Evolutionary conservation across 805 yeast genomes (phyloP), one percentile per base, ranked within the genome.

Genomic region (Candida morakotiae): DNA sequence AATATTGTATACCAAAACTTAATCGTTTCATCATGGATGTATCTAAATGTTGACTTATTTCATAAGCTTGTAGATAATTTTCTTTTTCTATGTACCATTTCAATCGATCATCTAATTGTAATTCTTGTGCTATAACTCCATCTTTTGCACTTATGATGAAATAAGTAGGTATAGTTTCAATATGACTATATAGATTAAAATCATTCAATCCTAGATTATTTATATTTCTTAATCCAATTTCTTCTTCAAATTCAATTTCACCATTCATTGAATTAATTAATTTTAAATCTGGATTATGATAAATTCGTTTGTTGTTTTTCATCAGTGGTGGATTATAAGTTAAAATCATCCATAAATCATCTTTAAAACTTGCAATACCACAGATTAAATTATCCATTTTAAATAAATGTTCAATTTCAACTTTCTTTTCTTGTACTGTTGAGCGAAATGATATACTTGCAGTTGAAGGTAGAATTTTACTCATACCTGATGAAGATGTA

Each of bases 71-170:
- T 13, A 67, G 59, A 49, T 60, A 85, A 37, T 65, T 58, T 2
- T 70, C 69, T 26, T 65, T 73, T 1, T 77, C 77, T 3, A 77
- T 41, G 41, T 69, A 82, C 96, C 97, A 91, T 3, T 77, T 64
- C 31, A 81, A 71, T 41, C 82, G 76, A 53, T 89, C 98, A 20
- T 64, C 57, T 17, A 83, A 58, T 37, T 78, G 79, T n/a, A 84
- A 68, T 43, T 82, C 87, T 47, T 81, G 75, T 0, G 88, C 87
- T 11, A 79, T 64, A 1, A 91, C 83, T 1, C 82, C 91, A 59
- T 88, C 98, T 32, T 77, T 75, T 0, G 96, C 87, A 52, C 91
- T 79, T 4, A 91, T 67, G 14, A 93, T 66, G 49, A 72, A 84
- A 64, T 83, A 87, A 38, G 69, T 66, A 6, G 66, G 56, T 0